Percentiles rank a stretch among this genome's conserved stretches.
Conservation (phyloP, 148 eudicot species). For the Vaccinium corymbosum region DNA sequence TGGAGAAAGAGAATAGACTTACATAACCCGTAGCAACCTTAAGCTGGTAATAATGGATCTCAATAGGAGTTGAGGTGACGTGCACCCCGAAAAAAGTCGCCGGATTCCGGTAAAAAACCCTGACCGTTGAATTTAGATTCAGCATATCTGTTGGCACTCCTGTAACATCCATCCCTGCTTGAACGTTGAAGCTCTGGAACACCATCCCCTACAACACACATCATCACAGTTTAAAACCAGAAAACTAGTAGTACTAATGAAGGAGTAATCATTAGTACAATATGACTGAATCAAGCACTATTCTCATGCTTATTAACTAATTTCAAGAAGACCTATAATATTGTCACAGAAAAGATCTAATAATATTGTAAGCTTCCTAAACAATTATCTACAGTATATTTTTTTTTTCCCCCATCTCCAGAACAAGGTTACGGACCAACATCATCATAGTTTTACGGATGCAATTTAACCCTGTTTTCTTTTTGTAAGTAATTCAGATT, state of each 20-base stretch:
- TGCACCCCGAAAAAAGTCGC: conserved; percentile 86
- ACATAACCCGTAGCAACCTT: conserved; percentile 63
- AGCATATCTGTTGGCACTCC: conserved; percentile 76
- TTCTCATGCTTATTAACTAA: too few species aligned
- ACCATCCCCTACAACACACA: conserved; percentile 48
- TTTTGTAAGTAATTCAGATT: too few species aligned
- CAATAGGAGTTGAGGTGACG: conserved; percentile 64
- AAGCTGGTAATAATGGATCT: conserved; percentile 54
- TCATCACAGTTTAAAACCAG: neutral
- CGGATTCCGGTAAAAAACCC: conserved; percentile 54
- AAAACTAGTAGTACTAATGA: neutral
- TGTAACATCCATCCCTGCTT: conserved; percentile 63
- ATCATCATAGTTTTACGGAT: too few species aligned
- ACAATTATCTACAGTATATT: too few species aligned
- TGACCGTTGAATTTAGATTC: conserved; percentile 64
- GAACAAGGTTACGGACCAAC: too few species aligned
- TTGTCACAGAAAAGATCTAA: too few species aligned
- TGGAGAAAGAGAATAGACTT: conserved; percentile 14
- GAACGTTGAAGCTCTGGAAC: conserved; percentile 49
- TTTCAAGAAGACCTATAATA: too few species aligned
- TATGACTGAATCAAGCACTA: neutral
- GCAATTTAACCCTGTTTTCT: too few species aligned
- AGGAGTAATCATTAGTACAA: neutral
- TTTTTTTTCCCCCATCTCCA: too few species aligned
- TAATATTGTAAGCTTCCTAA: too few species aligned